A percentile compares a stretch with the other conserved stretches of the same genome.
Evolutionary conservation across 1,284 basidiomycete genomes (phyloP).

Genomic region (Trichosporon sp.): DNA sequence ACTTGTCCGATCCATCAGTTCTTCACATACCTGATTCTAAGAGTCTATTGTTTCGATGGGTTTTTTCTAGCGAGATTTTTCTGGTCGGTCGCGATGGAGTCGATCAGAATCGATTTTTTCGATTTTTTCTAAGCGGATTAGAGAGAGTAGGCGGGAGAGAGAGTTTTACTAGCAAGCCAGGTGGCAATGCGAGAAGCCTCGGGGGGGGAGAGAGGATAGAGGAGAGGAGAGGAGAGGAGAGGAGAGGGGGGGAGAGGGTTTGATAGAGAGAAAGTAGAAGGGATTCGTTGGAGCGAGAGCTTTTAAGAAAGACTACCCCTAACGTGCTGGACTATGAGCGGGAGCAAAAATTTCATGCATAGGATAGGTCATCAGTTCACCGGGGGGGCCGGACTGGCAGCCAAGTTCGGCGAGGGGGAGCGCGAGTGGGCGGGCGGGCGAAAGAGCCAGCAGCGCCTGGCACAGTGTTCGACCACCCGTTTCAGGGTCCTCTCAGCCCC

Average conservation of each 20-base stretch:
- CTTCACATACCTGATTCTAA: neutral
- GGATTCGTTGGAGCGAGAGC: constrained; percentile 18
- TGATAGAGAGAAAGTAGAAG: constrained; percentile 14
- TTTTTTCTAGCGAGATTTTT: constrained; percentile 19
- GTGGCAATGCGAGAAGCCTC: constrained; percentile 13
- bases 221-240: constrained; percentile 13
- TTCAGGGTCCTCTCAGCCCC: neutral
- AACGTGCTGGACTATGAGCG: neutral
- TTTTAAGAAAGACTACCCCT: constrained; percentile 21
- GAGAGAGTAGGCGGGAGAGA: constrained; percentile 22
- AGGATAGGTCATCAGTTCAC: neutral
- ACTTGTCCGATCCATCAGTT: neutral
- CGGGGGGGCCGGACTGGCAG: neutral
- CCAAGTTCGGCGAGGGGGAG: neutral
- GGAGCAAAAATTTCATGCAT: constrained; percentile 17
- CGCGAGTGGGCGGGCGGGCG: neutral
- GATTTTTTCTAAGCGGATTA: constrained; percentile 19
- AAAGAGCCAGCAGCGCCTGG: neutral
- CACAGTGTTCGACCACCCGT: neutral
- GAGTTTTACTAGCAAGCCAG: constrained; percentile 8
- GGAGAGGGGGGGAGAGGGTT: constrained; percentile 15
- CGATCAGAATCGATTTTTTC: constrained; percentile 13
- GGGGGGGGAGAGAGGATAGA: constrained; percentile 5
- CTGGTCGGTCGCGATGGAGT: constrained; percentile 20
- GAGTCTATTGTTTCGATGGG: constrained; percentile 12